phyloP scores from a whole-genome alignment of 768 basidiomycete species.

The Gloeostereum incarnatum region DNA sequence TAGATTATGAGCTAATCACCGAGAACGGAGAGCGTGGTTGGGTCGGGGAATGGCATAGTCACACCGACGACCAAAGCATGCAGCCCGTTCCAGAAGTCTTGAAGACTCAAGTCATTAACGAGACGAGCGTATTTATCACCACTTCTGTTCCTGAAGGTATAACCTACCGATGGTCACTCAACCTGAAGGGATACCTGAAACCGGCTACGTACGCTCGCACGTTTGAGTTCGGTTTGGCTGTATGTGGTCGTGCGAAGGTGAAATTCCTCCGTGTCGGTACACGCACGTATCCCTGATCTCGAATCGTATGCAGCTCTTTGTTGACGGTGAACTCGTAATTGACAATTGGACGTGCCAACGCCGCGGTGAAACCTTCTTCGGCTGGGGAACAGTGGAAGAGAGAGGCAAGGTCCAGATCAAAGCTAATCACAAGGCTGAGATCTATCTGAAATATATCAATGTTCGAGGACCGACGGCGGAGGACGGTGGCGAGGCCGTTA shows the following conservation, averaged over 20 bases:
- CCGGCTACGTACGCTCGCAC: conserved; percentile 39
- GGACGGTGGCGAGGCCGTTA: conserved; percentile 55
- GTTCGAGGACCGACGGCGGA: conserved; percentile 64
- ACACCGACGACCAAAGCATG: conserved; percentile 51
- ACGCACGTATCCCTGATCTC: not conserved
- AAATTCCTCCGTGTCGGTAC: conserved; percentile 2
- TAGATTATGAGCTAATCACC: conserved; percentile 60
- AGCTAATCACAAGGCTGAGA: conserved; percentile 42
- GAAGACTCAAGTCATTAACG: conserved; percentile 38
- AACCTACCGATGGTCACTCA: conserved; percentile 55
- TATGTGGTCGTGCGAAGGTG: conserved; percentile 63
- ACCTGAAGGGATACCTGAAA: conserved; percentile 48
- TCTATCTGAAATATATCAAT: conserved; percentile 66
- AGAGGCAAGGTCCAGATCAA: conserved; percentile 43
- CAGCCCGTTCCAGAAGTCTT: conserved; percentile 29
- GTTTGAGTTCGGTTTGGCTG: conserved; percentile 66
- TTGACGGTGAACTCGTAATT: conserved; percentile 63
- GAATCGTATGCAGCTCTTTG: conserved; percentile 37
- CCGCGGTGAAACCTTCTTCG: conserved; percentile 64
- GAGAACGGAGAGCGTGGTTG: conserved; percentile 56
- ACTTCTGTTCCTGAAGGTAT: conserved; percentile 45
- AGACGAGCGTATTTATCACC: conserved; percentile 58
- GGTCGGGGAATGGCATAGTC: conserved; percentile 52
- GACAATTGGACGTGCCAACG: conserved; percentile 79
- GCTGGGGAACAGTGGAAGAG: conserved; percentile 55